Percentiles rank a stretch among this genome's conserved stretches.
Evolutionary conservation across 2,329 filamentous ascomycete species (phyloP).

Genomic region (Hymenoscyphus salicellus): DNA sequence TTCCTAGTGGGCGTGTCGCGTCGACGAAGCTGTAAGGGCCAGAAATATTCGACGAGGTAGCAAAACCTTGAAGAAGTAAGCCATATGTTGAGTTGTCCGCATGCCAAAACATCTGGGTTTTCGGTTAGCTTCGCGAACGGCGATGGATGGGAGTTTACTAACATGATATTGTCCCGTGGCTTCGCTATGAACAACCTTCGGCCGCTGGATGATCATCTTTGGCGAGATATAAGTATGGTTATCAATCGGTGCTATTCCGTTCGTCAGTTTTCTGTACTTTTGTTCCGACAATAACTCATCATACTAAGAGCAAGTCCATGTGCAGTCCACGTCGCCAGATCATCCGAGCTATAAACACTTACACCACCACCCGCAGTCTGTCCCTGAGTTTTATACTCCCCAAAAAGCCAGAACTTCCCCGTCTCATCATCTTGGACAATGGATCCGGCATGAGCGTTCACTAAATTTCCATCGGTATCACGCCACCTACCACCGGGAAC

Average conservation of each 20-base stretch:
- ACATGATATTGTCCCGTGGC: slow-evolving; percentile 55
- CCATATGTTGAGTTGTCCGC: neutral
- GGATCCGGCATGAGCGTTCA: slow-evolving; percentile 61
- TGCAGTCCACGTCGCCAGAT: slow-evolving; percentile 57
- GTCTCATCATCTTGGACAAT: slow-evolving; percentile 53
- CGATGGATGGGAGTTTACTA: slow-evolving; percentile 34
- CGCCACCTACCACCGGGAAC: slow-evolving; percentile 60
- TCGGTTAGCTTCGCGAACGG: neutral
- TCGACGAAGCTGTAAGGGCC: slow-evolving; percentile 27
- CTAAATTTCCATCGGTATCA: slow-evolving; percentile 57
- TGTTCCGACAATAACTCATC: slow-evolving; percentile 14
- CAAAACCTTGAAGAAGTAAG: neutral
- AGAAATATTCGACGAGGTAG: neutral
- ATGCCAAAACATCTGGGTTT: neutral
- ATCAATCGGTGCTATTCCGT: slow-evolving; percentile 41
- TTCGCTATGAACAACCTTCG: slow-evolving; percentile 59
- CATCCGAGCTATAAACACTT: slow-evolving; percentile 58
- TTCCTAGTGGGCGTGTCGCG: slow-evolving; percentile 54
- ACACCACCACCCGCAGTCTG: slow-evolving; percentile 59
- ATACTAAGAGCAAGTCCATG: slow-evolving; percentile 56
- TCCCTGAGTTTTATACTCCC: slow-evolving; percentile 58
- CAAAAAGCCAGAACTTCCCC: slow-evolving; percentile 59
- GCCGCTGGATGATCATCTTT: slow-evolving; percentile 57
- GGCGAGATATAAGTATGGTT: slow-evolving; percentile 55
- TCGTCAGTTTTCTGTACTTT: slow-evolving; percentile 31